phyloP scores from a whole-genome alignment of 2,329 filamentous ascomycete species.

The Pezicula radicicola region DNA sequence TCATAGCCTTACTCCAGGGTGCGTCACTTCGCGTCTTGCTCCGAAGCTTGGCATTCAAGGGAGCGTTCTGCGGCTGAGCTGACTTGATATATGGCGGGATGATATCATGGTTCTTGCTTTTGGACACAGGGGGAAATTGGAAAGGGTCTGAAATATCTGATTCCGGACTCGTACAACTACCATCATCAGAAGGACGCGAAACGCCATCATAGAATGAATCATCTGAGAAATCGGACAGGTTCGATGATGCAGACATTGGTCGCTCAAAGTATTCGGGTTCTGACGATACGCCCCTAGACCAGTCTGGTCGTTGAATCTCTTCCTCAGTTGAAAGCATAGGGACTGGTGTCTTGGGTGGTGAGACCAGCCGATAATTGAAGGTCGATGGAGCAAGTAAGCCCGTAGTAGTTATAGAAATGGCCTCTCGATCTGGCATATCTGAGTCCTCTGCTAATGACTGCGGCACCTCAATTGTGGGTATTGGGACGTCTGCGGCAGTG shows the following conservation, averaged over 20 bases:
- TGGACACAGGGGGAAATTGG: conserved; percentile 19
- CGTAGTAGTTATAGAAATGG: conserved; percentile 9
- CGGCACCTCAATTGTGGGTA: conserved; percentile 62
- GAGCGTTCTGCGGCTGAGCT: not conserved
- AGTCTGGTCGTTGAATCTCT: conserved; percentile 21
- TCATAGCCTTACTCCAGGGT: conserved; percentile 64
- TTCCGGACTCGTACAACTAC: conserved; percentile 51
- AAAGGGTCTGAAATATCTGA: conserved; percentile 35
- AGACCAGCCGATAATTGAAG: conserved; percentile 20
- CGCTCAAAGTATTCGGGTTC: conserved; percentile 18
- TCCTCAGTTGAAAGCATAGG: conserved; percentile 26
- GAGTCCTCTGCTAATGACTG: conserved; percentile 26
- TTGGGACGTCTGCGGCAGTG: conserved; percentile 60
- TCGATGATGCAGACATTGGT: conserved; percentile 23
- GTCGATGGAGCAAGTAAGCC: conserved; percentile 19
- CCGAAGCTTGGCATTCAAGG: conserved; percentile 21
- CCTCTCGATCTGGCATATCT: conserved; percentile 21
- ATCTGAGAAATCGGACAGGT: conserved; percentile 51
- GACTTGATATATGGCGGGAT: conserved; percentile 4
- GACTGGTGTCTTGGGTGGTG: conserved; percentile 58
- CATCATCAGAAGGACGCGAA: conserved; percentile 54
- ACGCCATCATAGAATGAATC: conserved; percentile 54
- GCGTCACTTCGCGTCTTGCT: conserved; percentile 36
- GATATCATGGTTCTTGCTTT: conserved; percentile 18
- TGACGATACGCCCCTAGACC: conserved; percentile 21